Evolutionary conservation across 345 rosid genomes (phyloP), one percentile per base, ranked within the genome.

Genomic region (Geranium brycei): DNA sequence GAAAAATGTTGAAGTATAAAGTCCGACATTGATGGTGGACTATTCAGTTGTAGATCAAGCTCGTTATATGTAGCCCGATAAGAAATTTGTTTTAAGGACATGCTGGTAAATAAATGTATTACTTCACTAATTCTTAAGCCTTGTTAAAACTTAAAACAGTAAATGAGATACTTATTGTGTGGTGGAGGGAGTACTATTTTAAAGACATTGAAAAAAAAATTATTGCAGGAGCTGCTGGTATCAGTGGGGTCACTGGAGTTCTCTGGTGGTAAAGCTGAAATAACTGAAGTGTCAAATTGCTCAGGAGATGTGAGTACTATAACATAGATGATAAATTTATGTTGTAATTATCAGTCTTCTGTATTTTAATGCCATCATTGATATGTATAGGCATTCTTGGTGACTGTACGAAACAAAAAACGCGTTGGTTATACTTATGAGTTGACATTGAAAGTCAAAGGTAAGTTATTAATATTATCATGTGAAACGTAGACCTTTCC

Each of bases 381-480:
- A 47, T 61, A 38, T 59, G 32, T 58, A 18, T 69, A 92, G 98
- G 98, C 98, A 19, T 86, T 83, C 76, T 79, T 89, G 84, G 91
- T 89, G 62, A 89, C 88, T 3, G 96, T 89, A 35, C 83, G 96
- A 62, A 92, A 87, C 72, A 92, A 86, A 83, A 92, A 87, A 77
- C 81, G 90, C 47, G 91, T 87, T 71, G 96, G 96, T 57, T 92
- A 89, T 72, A 84, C 84, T 30, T 92, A 87, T 4, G 96, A 86
- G 76, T 77, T 89, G 66, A 78, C 91, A 57, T 71, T 92, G 76
- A 84, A 86, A 82, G 73, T 89, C 57, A 73, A 81, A 66, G 98
- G 96, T 87, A 73, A 68, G 47, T 23, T 23, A n/a, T n/a, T n/a
- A n/a, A n/a, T n/a, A n/a, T 16, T 30, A 51, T 31, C 17, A 17